Conservation (phyloP, 2,329 filamentous ascomycete species). For the Ophiocordyceps camponoti-rufipedis region DNA sequence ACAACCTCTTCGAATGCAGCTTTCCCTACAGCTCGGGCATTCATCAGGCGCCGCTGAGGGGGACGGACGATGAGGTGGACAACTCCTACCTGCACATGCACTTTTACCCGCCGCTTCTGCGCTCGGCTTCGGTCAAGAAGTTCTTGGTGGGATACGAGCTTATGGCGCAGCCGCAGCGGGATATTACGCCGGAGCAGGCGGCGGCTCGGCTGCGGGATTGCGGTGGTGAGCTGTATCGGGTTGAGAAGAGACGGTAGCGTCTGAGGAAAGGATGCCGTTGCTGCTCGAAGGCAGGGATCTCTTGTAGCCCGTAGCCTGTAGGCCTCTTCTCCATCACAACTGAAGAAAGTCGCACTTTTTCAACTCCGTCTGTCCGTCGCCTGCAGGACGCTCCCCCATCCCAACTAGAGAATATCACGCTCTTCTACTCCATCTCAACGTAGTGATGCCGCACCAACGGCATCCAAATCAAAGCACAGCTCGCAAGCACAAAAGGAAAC, state of each 20-base stretch:
- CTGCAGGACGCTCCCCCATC: too few species aligned
- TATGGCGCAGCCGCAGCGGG: conserved; percentile 91
- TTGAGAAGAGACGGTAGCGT: conserved; percentile 5
- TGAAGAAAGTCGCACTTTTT: too few species aligned
- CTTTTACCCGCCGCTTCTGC: conserved; percentile 86
- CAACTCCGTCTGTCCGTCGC: too few species aligned
- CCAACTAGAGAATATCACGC: too few species aligned
- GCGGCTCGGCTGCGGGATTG: conserved; percentile 58
- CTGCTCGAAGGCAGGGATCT: not conserved
- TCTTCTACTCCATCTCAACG: conserved; percentile 23
- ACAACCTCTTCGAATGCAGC: conserved; percentile 91
- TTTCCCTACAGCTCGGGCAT: conserved; percentile 97
- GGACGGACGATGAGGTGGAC: conserved; percentile 66
- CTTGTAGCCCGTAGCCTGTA: not conserved
- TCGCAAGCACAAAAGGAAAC: conserved; percentile 35
- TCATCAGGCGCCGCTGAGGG: conserved; percentile 81
- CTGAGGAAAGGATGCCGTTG: not conserved
- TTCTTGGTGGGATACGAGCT: conserved; percentile 95
- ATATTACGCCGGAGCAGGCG: conserved; percentile 95
- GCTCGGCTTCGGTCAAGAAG: conserved; percentile 86
- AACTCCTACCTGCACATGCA: conserved; percentile 89
- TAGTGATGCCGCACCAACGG: conserved; percentile 50
- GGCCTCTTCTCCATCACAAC: too few species aligned
- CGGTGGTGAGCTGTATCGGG: conserved; percentile 65
- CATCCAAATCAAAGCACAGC: conserved; percentile 41